Conservation (phyloP, 345 rosid genomes). For the Citrus unshiu region DNA sequence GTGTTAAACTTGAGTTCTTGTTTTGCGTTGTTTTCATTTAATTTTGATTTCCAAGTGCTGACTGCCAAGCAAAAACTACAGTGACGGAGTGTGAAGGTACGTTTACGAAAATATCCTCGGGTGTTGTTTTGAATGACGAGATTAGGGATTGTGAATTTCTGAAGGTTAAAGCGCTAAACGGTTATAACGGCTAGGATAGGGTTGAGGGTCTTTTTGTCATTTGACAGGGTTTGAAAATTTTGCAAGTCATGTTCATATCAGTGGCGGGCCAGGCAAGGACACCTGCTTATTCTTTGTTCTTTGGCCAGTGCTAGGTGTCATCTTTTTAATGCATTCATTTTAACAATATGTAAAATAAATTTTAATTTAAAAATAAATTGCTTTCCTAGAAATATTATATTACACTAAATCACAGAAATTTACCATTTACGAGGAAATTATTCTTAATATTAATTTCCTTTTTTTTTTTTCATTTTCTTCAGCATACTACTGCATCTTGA, state of each 20-base stretch:
- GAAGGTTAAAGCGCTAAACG: background rate
- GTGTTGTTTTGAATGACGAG: conserved; percentile 11
- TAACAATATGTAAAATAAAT: too few relatives aligned
- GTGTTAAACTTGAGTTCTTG: conserved; percentile 1
- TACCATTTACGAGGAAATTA: too few relatives aligned
- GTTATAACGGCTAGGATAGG: conserved; percentile 55
- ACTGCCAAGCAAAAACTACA: conserved; percentile 2
- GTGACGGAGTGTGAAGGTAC: background rate
- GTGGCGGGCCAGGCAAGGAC: conserved; percentile 12
- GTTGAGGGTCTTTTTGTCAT: conserved; percentile 25
- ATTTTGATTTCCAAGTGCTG: background rate
- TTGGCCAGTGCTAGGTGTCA: background rate
- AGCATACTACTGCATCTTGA: too few relatives aligned
- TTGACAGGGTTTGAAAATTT: conserved; percentile 4
- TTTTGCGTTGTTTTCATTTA: background rate
- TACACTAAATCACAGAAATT: too few relatives aligned
- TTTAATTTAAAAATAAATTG: too few relatives aligned
- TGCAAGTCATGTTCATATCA: background rate
- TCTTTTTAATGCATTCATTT: too few relatives aligned
- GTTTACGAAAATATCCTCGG: conserved; percentile 24
- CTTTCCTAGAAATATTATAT: too few relatives aligned
- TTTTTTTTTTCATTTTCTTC: too few relatives aligned
- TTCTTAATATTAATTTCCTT: too few relatives aligned
- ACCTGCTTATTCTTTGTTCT: background rate
- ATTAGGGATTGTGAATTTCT: background rate